Conservation (phyloP, 345 rosid species). For the Salix purpurea region DNA sequence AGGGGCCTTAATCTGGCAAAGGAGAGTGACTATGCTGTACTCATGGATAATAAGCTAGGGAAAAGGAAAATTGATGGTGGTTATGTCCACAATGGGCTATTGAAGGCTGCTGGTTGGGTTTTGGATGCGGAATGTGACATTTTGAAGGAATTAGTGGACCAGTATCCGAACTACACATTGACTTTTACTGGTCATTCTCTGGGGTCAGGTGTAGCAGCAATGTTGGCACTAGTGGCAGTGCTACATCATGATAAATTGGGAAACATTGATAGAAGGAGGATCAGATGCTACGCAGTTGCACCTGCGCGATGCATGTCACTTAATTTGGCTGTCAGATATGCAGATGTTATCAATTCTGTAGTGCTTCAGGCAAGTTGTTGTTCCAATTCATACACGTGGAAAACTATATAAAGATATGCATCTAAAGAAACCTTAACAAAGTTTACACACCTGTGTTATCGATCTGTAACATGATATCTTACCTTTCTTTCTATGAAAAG, state of each 20-base stretch:
- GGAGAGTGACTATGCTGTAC: constrained; percentile 80
- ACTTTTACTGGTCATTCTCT: constrained; percentile 93
- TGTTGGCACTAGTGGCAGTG: constrained; percentile 71
- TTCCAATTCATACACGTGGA: not conserved
- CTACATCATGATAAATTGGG: constrained; percentile 58
- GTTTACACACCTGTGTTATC: not conserved
- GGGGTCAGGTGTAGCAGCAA: constrained; percentile 90
- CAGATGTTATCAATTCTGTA: constrained; percentile 88
- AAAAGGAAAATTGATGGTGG: constrained; percentile 79
- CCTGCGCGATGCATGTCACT: constrained; percentile 98
- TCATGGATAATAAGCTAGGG: constrained; percentile 87
- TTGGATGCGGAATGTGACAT: constrained; percentile 70
- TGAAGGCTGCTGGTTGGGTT: constrained; percentile 86
- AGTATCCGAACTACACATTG: constrained; percentile 69
- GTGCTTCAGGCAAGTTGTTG: constrained; percentile 77
- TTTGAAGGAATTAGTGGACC: constrained; percentile 56
- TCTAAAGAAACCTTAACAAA: not conserved
- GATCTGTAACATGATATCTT: not conserved
- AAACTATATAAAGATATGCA: not conserved
- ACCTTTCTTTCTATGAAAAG: not conserved
- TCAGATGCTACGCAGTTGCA: constrained; percentile 90
- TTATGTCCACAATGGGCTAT: constrained; percentile 84
- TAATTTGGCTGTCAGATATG: constrained; percentile 89
- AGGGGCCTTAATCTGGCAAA: constrained; percentile 84
- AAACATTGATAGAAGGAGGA: constrained; percentile 63